Evolutionary conservation across 129 eudicot genomes (phyloP).

Genomic region (Glebionis coronaria): DNA sequence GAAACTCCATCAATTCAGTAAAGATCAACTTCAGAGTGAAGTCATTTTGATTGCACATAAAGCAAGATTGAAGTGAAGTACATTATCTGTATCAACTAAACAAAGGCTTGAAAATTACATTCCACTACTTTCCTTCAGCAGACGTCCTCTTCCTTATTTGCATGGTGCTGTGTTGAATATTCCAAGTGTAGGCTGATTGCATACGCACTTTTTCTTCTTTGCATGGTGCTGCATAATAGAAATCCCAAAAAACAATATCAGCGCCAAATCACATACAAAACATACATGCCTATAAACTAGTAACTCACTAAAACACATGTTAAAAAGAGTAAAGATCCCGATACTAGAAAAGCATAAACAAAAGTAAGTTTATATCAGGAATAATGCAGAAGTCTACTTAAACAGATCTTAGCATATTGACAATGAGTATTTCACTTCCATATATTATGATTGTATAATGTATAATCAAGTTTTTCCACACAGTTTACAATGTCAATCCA

Average conservation of each 20-base stretch:
- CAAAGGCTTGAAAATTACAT: conserved; percentile 19
- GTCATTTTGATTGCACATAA: conserved; percentile 6
- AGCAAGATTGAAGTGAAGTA: conserved; percentile 9
- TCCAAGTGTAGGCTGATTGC: conserved; percentile 88
- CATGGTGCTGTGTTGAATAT: conserved; percentile 85
- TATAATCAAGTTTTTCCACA: background rate
- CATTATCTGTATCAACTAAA: background rate
- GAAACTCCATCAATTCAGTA: conserved; percentile 11
- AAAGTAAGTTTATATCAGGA: background rate
- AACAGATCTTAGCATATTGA: conserved; percentile 1
- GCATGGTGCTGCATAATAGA: conserved; percentile 64
- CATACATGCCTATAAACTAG: background rate
- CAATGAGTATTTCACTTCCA: background rate
- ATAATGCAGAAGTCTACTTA: background rate
- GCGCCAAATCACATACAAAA: background rate
- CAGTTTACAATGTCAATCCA: background rate
- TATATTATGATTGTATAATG: background rate
- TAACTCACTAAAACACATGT: background rate
- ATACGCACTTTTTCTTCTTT: conserved; percentile 82
- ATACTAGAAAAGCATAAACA: background rate
- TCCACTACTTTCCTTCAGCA: conserved; percentile 48
- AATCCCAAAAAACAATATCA: conserved; percentile 13
- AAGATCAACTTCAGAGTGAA: conserved; percentile 13
- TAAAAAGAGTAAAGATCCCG: background rate
- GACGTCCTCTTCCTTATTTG: conserved; percentile 71